These are phyloP conservation scores for Udeniomyces megalosporus DNA, from an alignment of 768 basidiomycete genomes.

Conservation along the genomic window DNA sequence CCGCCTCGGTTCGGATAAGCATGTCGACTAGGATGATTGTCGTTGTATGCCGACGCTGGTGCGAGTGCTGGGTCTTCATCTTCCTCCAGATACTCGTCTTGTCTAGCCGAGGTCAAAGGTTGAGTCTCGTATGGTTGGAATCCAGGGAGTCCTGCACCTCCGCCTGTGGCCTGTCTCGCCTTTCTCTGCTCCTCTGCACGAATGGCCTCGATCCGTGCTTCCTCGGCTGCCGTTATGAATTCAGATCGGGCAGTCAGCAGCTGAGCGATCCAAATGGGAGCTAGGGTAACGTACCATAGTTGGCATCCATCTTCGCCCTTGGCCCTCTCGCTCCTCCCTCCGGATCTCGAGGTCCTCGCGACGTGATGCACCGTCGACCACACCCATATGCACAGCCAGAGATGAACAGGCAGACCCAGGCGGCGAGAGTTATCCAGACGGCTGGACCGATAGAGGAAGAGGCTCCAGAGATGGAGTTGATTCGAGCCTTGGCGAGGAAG, in stretches of 20 bases:
- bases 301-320: not conserved
- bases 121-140: constrained; percentile 16
- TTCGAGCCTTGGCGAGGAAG: constrained; percentile 69
- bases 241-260: too few species aligned
- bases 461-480: constrained; percentile 57
- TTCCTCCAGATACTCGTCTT: constrained; percentile 16
- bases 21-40: not conserved
- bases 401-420: constrained; percentile 74
- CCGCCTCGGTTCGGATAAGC: not conserved
- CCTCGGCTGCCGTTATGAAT: too few species aligned
- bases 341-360: constrained; percentile 7
- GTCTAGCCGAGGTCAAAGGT: not conserved
- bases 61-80: constrained; percentile 10
- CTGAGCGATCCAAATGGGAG: too few species aligned
- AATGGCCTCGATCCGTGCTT: constrained; percentile 5
- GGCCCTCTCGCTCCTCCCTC: constrained; percentile 7
- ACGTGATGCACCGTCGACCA: constrained; percentile 62
- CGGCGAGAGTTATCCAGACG: constrained; percentile 77
- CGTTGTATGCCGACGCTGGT: not conserved
- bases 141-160: constrained; percentile 2
- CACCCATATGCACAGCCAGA: constrained; percentile 73
- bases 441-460: constrained; percentile 69
- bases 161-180: not conserved
- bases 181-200: constrained; percentile 14
- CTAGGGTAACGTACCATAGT: too few species aligned